These are phyloP conservation scores for Diaporthe citriasiana DNA, from an alignment of 2,329 filamentous ascomycete genomes.

Conservation along the genomic window DNA sequence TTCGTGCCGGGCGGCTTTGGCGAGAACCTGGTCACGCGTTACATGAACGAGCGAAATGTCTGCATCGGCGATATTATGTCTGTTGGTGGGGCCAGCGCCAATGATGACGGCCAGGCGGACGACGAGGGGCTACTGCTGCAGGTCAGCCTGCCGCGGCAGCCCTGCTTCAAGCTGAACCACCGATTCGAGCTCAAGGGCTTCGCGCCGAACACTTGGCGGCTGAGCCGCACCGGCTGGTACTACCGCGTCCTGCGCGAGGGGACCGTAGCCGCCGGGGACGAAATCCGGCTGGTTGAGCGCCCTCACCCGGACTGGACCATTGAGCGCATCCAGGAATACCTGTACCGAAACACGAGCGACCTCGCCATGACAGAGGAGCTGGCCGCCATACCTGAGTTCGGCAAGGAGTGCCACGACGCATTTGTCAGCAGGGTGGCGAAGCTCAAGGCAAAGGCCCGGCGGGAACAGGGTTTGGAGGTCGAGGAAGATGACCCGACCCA, in stretches of 20 bases:
- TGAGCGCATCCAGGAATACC: slow-evolving; percentile 72
- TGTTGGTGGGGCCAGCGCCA: slow-evolving; percentile 54
- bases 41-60: slow-evolving; percentile 74
- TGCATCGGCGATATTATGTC: slow-evolving; percentile 74
- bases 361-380: slow-evolving; percentile 66
- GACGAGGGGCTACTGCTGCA: slow-evolving; percentile 63
- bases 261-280: slow-evolving; percentile 67
- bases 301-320: slow-evolving; percentile 73
- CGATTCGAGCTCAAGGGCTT: slow-evolving; percentile 75
- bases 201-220: slow-evolving; percentile 68
- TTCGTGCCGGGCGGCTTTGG: slow-evolving; percentile 74
- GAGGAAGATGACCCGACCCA: slow-evolving; percentile 45
- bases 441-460: slow-evolving; percentile 48
- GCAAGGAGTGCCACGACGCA: slow-evolving; percentile 60
- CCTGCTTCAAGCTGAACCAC: slow-evolving; percentile 79
- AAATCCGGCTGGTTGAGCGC: slow-evolving; percentile 68
- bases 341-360: slow-evolving; percentile 68
- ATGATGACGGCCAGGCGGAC: slow-evolving; percentile 44
- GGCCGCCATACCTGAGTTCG: slow-evolving; percentile 64
- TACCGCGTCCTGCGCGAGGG: slow-evolving; percentile 73
- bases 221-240: slow-evolving; percentile 75
- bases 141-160: slow-evolving; percentile 72
- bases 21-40: slow-evolving; percentile 72
- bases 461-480: slow-evolving; percentile 43
- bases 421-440: slow-evolving; percentile 68